Percentiles rank a stretch among this genome's conserved stretches.
Conservation (phyloP, 140 eudicot genomes). For the Oenanthe javanica region DNA sequence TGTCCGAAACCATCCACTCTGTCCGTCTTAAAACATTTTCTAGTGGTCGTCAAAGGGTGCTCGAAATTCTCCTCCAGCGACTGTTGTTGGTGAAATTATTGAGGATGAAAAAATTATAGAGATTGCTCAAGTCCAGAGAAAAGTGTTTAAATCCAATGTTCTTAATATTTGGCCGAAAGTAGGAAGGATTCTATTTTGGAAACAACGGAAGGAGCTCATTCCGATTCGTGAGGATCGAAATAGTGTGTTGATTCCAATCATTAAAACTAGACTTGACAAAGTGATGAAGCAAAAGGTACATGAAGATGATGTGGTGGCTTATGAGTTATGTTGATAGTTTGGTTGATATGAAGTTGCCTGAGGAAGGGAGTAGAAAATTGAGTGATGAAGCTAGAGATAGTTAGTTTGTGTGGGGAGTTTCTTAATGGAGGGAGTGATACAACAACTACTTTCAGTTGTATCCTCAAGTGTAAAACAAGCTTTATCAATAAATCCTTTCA, state of each 20-base stretch:
- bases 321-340: constrained; percentile 49
- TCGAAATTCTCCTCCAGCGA: constrained; percentile 15
- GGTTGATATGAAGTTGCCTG: constrained; percentile 31
- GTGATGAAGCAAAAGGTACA: background rate
- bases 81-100: constrained; percentile 32
- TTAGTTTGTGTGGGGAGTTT: constrained; percentile 38
- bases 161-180: constrained; percentile 30
- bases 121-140: constrained; percentile 17
- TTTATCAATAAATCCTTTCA: constrained; percentile 35
- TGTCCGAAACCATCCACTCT: constrained; percentile 42
- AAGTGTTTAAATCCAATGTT: constrained; percentile 17
- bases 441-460: constrained; percentile 33
- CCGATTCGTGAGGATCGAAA: constrained; percentile 22
- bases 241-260: constrained; percentile 34
- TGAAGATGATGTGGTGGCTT: constrained; percentile 23
- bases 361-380: constrained; percentile 33
- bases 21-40: constrained; percentile 35
- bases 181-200: constrained; percentile 38
- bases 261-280: constrained; percentile 27
- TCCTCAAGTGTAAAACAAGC: constrained; percentile 32
- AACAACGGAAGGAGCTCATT: constrained; percentile 31
- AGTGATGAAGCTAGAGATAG: constrained; percentile 33
- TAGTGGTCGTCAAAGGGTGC: constrained; percentile 40
- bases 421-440: constrained; percentile 50
- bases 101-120: constrained; percentile 28